These are phyloP conservation scores for Dictyostelium intermedium DNA, from an alignment of 78 protist species.

Conservation along the genomic window DNA sequence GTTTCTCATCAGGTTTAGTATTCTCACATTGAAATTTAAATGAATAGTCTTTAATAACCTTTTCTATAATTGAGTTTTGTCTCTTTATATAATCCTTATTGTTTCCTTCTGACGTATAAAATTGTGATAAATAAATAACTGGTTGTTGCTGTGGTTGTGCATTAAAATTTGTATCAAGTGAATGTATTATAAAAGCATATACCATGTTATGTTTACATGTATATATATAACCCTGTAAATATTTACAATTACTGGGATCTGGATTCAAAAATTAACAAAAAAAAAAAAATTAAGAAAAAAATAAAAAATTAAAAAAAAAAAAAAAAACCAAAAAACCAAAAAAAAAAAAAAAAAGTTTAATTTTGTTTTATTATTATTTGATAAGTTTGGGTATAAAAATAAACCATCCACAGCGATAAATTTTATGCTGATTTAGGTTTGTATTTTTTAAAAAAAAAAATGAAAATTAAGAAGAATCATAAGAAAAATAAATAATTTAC, in stretches of 20 bases:
- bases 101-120: conserved; percentile 62
- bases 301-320: too few relatives aligned
- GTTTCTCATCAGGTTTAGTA: conserved; percentile 44
- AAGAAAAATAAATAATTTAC: too few relatives aligned
- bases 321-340: too few relatives aligned
- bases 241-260: neutral
- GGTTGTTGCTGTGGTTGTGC: neutral
- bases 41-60: conserved; percentile 34
- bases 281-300: too few relatives aligned
- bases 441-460: neutral
- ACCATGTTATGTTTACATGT: conserved; percentile 13
- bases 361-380: neutral
- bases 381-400: neutral
- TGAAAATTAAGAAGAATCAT: too few relatives aligned
- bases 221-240: neutral
- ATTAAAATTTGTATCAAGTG: neutral
- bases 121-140: conserved; percentile 43
- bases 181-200: conserved; percentile 46
- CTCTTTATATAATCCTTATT: conserved; percentile 11
- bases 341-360: too few relatives aligned
- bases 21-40: conserved; percentile 61
- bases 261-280: neutral
- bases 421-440: neutral
- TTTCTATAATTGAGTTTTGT: conserved; percentile 21
- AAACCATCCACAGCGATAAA: neutral